Evolutionary conservation across 1,139 yeast species (phyloP).

Genomic region (Geotrichum bryndzae): DNA sequence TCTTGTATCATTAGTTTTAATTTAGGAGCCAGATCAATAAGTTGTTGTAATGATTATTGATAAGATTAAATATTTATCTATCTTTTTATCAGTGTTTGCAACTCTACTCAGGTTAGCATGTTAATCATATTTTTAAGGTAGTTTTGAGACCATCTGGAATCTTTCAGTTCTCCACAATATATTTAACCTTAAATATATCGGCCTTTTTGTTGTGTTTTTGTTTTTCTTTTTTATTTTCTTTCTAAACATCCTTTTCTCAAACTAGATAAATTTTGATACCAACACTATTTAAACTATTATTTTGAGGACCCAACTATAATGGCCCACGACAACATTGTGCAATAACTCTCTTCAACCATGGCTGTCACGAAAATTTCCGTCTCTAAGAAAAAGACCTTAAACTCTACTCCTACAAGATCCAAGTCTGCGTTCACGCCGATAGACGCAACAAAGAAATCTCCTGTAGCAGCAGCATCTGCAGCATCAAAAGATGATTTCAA

Average conservation of each 20-base stretch:
- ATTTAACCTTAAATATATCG: too few species aligned
- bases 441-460: neutral
- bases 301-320: neutral
- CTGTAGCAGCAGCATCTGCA: neutral
- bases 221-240: neutral
- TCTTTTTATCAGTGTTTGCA: too few species aligned
- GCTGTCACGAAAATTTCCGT: neutral
- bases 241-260: neutral
- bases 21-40: too few species aligned
- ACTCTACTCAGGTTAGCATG: too few species aligned
- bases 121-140: too few species aligned
- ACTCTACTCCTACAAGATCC: neutral
- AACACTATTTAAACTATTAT: neutral
- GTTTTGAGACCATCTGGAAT: too few species aligned
- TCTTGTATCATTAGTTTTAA: too few species aligned
- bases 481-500: neutral
- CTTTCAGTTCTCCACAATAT: too few species aligned
- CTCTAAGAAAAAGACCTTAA: neutral
- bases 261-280: neutral
- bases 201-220: neutral
- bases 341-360: neutral
- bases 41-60: too few species aligned
- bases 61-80: too few species aligned
- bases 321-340: neutral
- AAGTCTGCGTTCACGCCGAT: neutral